Conservation (phyloP, 768 basidiomycete genomes). For the Pisolithus sp. region DNA sequence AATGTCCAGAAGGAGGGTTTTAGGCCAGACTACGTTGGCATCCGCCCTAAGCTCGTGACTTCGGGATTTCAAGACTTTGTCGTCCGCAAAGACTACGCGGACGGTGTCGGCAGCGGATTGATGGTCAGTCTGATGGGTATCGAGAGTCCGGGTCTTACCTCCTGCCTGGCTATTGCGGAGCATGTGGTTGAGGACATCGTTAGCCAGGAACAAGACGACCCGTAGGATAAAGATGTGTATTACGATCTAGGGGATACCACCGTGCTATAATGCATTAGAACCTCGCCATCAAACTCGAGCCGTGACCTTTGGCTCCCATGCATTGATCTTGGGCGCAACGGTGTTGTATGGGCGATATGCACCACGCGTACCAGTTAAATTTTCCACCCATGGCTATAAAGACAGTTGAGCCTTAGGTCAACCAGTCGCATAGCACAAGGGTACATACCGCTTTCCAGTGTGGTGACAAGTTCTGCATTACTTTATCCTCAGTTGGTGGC, state of each 20-base stretch:
- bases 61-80: slow-evolving; percentile 87
- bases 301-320: slow-evolving; percentile 75
- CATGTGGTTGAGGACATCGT: slow-evolving; percentile 62
- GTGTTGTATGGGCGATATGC: slow-evolving; percentile 90
- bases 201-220: not conserved
- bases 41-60: slow-evolving; percentile 81
- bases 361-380: slow-evolving; percentile 88
- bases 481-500: slow-evolving; percentile 67
- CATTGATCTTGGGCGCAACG: slow-evolving; percentile 67
- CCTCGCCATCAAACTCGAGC: slow-evolving; percentile 32
- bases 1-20: slow-evolving; percentile 53
- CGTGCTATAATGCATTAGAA: not conserved
- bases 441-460: slow-evolving; percentile 77
- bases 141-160: slow-evolving; percentile 89
- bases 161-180: slow-evolving; percentile 82
- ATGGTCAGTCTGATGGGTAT: slow-evolving; percentile 88
- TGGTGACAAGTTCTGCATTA: slow-evolving; percentile 63
- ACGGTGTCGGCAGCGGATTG: slow-evolving; percentile 23
- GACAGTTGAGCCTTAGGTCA: not conserved
- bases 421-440: not conserved
- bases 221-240: not conserved
- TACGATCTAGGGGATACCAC: not conserved
- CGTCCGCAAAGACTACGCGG: slow-evolving; percentile 57
- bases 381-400: slow-evolving; percentile 73
- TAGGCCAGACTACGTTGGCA: slow-evolving; percentile 76